A percentile compares a stretch with the other conserved stretches of the same genome.
phyloP scores from a whole-genome alignment of 257 asterid species.

The Lycium ferocissimum region DNA sequence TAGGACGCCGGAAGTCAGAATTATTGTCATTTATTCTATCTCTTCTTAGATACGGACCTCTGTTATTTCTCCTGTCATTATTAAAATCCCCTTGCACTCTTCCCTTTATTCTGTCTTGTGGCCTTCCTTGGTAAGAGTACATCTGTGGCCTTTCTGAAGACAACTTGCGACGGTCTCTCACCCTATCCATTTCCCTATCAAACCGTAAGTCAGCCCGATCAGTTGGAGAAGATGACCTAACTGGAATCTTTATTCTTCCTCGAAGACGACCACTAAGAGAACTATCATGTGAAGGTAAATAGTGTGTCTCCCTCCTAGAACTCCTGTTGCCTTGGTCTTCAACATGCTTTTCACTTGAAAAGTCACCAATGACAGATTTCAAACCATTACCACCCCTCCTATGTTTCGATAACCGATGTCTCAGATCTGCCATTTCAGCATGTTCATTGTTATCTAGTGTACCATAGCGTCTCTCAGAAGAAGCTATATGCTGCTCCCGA shows the following conservation, averaged over 20 bases:
- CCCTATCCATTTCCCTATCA: slow-evolving; percentile 55
- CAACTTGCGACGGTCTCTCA: slow-evolving; percentile 48
- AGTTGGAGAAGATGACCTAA: slow-evolving; percentile 53
- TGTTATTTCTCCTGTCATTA: slow-evolving; percentile 48
- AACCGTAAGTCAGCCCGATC: slow-evolving; percentile 36
- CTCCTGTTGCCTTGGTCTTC: slow-evolving; percentile 53
- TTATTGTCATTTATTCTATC: slow-evolving; percentile 45
- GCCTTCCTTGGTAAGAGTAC: slow-evolving; percentile 57
- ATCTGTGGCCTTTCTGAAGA: slow-evolving; percentile 51
- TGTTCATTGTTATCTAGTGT: slow-evolving; percentile 51
- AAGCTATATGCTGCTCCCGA: slow-evolving; percentile 64
- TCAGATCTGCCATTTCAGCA: slow-evolving; percentile 65
- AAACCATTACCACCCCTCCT: slow-evolving; percentile 70
- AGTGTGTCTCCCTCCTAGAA: slow-evolving; percentile 48
- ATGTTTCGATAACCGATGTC: slow-evolving; percentile 68
- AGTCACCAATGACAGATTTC: slow-evolving; percentile 77
- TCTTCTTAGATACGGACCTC: slow-evolving; percentile 56
- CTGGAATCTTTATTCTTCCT: slow-evolving; percentile 80
- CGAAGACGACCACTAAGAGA: slow-evolving; percentile 64
- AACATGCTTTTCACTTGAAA: slow-evolving; percentile 51
- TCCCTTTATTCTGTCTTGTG: slow-evolving; percentile 65
- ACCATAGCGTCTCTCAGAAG: slow-evolving; percentile 52
- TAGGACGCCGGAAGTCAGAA: slow-evolving; percentile 65
- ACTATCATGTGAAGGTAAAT: slow-evolving; percentile 46
- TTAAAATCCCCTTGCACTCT: slow-evolving; percentile 54